Percentiles rank a stretch among this genome's conserved stretches.
Evolutionary conservation across 2,329 filamentous ascomycete genomes (phyloP).

Genomic region (Aspergillus jensenii): DNA sequence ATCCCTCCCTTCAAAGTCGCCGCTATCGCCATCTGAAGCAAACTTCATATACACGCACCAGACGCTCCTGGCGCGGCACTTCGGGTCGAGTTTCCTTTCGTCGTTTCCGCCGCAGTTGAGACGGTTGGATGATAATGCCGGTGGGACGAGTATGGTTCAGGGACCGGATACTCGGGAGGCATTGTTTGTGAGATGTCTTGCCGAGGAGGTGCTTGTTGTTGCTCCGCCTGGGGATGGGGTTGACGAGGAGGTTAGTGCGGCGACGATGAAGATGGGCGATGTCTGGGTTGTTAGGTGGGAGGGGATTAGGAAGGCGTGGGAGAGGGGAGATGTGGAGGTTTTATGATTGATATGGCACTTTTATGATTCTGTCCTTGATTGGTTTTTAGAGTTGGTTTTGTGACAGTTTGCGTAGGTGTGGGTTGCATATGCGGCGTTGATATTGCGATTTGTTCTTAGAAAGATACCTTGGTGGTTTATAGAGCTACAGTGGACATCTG

Average conservation of each 20-base stretch:
- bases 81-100: slow-evolving; percentile 77
- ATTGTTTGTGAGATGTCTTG: slow-evolving; percentile 71
- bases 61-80: slow-evolving; percentile 79
- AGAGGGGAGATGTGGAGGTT: slow-evolving; percentile 45
- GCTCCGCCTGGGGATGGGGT: slow-evolving; percentile 33
- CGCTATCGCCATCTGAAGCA: slow-evolving; percentile 75
- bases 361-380: background rate
- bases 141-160: slow-evolving; percentile 90
- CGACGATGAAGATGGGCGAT: slow-evolving; percentile 56
- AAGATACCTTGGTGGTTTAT: slow-evolving; percentile 2
- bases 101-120: slow-evolving; percentile 78
- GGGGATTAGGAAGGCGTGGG: slow-evolving; percentile 62
- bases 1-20: slow-evolving; percentile 29
- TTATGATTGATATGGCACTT: background rate
- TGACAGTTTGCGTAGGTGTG: background rate
- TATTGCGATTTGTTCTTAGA: background rate
- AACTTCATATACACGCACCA: slow-evolving; percentile 85
- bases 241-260: slow-evolving; percentile 31
- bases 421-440: background rate
- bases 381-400: background rate
- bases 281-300: slow-evolving; percentile 71
- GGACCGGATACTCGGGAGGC: slow-evolving; percentile 77
- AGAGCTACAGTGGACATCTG: background rate
- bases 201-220: slow-evolving; percentile 47
- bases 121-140: slow-evolving; percentile 84